These are phyloP conservation scores for Sclerotinia minor DNA, from an alignment of 2,329 filamentous ascomycete species.

Conservation along the genomic window DNA sequence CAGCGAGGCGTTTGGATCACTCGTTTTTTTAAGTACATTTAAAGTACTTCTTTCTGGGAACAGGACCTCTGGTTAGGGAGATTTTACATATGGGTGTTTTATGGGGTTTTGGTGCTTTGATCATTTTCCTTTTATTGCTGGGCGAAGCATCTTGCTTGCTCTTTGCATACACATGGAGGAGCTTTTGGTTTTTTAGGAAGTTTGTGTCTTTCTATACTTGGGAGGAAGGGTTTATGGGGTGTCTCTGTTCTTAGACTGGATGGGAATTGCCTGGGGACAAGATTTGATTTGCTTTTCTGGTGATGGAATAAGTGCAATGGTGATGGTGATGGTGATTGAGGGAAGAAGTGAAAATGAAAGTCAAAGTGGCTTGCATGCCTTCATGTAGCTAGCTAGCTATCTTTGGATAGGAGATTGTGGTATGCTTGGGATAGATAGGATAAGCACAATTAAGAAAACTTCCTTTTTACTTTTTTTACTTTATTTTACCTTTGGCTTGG, in stretches of 20 bases:
- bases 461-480: neutral
- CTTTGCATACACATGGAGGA: neutral
- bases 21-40: conserved; percentile 19
- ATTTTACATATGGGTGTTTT: conserved; percentile 23
- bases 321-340: neutral
- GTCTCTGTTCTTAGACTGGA: neutral
- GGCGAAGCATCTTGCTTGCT: neutral
- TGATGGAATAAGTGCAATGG: neutral
- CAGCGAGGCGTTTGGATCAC: conserved; percentile 25
- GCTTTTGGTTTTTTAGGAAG: neutral
- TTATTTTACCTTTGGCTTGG: no score
- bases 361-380: neutral
- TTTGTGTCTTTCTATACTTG: neutral
- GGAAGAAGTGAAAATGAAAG: neutral
- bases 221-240: neutral
- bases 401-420: neutral
- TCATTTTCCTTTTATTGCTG: neutral
- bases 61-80: conserved; percentile 25
- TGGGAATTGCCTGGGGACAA: neutral
- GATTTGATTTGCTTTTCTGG: conserved; percentile 3
- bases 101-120: conserved; percentile 2
- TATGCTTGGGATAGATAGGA: conserved; percentile 11
- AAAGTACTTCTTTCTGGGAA: conserved; percentile 22
- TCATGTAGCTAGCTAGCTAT: no score
- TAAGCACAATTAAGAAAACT: neutral